Base-by-base conservation (phyloP, 345 rosid genomes). In the Eucalyptus sp. region DNA sequence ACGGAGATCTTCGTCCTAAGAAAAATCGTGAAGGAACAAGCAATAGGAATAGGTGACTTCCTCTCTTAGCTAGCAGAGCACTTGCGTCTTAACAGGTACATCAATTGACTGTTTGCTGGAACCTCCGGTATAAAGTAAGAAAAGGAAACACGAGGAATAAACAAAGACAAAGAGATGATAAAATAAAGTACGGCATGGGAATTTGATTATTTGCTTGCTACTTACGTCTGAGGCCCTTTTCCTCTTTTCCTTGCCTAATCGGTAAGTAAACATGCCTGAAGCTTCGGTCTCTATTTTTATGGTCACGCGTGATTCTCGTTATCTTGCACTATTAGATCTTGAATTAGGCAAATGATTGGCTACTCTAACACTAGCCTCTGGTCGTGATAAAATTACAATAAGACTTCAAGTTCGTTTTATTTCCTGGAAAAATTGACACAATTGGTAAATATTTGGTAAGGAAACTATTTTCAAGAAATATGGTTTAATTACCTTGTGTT, bases 51-150 rank as follows among this genome's bases (percentile, higher is more conserved):
- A 24, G 62, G 62, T 1, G 62, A 56, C 13, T 56, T 56, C 62
- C 62, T 60, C 15, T 12, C 66, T 60, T 60, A 60, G 66, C n/a
- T 60, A 25, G 66, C 31, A 25, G n/a, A 60, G 66, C 66, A 60
- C n/a, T 60, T 27, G 7, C 0, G 15, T 60, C 31, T 60, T 27
- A 60, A 60, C 66, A 11, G 0, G 7, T 1, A 60, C 7, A 4
- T 1, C 66, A 60, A 25, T 25, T 12, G n/a, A 60, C 66, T 60
- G 29, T 60, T 60, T 11, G 66, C 13, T 60, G 66, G 66, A 60
- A 25, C n/a, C 66, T 60, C 66, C 15, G 0, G 13, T 12, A 25
- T 60, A 11, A 60, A 60, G 31, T 60, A 60, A 60, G 66, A 60
- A 60, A 60, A 60, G 13, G 66, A 27, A 60, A 60, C 29, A 15